Percentiles rank a stretch among this genome's conserved stretches.
phyloP scores from a whole-genome alignment of 1,284 basidiomycete species.

The Sanguinoderma infundibulare region DNA sequence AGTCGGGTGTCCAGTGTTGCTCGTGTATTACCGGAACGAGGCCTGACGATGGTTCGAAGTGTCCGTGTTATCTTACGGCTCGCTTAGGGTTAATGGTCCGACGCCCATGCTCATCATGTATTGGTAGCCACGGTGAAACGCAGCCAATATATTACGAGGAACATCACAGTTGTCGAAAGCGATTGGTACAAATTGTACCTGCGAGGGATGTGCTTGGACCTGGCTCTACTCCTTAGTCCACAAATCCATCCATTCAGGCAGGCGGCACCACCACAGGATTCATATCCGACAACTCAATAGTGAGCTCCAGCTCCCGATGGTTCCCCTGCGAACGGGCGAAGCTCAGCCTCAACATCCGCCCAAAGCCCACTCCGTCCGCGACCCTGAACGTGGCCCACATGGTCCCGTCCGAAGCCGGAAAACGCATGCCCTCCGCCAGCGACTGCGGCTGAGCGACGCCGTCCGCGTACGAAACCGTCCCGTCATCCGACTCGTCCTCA shows the following conservation, averaged over 20 bases:
- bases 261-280: not conserved
- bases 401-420: not conserved
- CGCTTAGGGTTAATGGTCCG: not conserved
- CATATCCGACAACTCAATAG: not conserved
- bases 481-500: not conserved
- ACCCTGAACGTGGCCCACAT: not conserved
- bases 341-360: not conserved
- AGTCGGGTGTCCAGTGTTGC: too few species aligned
- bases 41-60: not conserved
- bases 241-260: too few species aligned
- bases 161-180: too few species aligned
- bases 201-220: too few species aligned
- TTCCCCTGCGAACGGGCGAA: not conserved
- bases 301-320: not conserved
- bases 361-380: not conserved
- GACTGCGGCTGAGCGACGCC: not conserved
- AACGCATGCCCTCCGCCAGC: not conserved
- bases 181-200: too few species aligned
- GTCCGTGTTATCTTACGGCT: not conserved
- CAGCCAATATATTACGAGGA: not conserved
- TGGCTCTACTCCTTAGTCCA: too few species aligned
- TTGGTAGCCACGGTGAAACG: not conserved
- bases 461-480: not conserved
- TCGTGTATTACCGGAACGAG: too few species aligned
- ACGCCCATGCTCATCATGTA: not conserved